Base-by-base conservation (phyloP, 2,329 filamentous ascomycete genomes). In the Tolypocladium tropicale region DNA sequence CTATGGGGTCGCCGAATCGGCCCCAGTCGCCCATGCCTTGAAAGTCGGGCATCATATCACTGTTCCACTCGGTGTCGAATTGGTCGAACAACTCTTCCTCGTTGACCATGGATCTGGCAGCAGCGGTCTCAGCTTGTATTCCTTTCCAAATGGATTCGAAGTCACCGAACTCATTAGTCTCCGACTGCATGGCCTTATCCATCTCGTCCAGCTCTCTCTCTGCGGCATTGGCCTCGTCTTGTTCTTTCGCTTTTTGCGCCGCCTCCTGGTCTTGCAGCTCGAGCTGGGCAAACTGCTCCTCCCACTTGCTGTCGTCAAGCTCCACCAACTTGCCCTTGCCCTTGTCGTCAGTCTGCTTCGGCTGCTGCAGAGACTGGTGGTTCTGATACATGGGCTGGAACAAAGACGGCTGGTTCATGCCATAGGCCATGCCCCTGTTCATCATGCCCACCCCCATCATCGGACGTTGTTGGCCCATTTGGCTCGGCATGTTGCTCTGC, bases 241-340 rank as follows among this genome's bases (percentile, higher is more conserved):
- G 25, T 43, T 71, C 85, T 39, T 72, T 70, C 55, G 75, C 71
- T 53, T 79, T 76, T 59, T 78, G 53, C 6, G 55, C 57, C 28
- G 43, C 56, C 48, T 62, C 71, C 64, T 80, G 74, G 66, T 86
- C 81, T 58, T 85, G 78, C 60, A 86, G 75, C 69, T 93, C 90
- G 68, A 96, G 85, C 72, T 94, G 84, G 56, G 90, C 89, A 71
- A 99, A 99, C 71, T 97, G 91, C 64, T 91, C 90, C 73, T 97
- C 93, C 94, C 94, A 97, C 67, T 95, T 88, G 66, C 87, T 78
- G 64, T 99, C 93, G 68, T 96, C 90, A 28, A 97, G 81, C 74
- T 97, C 94, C 14, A 97, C 86, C 74, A 97, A 83, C 72, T 95
- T 95, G 41, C 89, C 92, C 70, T 97, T 97, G 57, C 88, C 89